These are phyloP conservation scores for Microdochium nivale DNA, from an alignment of 2,329 filamentous ascomycete genomes.

Conservation along the genomic window DNA sequence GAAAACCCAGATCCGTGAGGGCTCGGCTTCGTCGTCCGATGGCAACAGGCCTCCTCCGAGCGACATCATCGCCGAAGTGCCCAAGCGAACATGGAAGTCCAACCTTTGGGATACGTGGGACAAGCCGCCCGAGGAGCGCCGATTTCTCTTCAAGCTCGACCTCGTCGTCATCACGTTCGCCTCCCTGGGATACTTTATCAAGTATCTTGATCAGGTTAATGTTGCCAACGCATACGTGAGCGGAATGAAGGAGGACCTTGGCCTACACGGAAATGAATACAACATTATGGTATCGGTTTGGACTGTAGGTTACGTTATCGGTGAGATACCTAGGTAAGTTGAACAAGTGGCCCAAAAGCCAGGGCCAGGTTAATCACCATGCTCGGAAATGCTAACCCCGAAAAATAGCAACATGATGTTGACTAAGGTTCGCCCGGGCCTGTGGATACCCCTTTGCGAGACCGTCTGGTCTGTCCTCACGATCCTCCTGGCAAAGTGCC, in stretches of 20 bases:
- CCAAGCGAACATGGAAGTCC: constrained; percentile 33
- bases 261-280: constrained; percentile 29
- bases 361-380: too few species aligned
- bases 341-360: not conserved
- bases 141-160: constrained; percentile 33
- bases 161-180: constrained; percentile 29
- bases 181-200: constrained; percentile 33
- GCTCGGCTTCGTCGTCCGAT: not conserved
- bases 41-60: not conserved
- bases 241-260: constrained; percentile 34
- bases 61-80: constrained; percentile 13
- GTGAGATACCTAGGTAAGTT: constrained; percentile 19
- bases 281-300: constrained; percentile 15
- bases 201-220: constrained; percentile 30
- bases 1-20: not conserved
- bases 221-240: constrained; percentile 34
- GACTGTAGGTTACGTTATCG: constrained; percentile 15
- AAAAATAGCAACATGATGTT: constrained; percentile 19
- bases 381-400: constrained; percentile 5
- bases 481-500: constrained; percentile 22
- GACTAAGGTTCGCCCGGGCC: constrained; percentile 24
- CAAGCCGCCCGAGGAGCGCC: constrained; percentile 28
- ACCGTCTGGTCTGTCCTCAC: constrained; percentile 22
- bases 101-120: constrained; percentile 41
- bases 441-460: constrained; percentile 26